Evolutionary conservation across 768 basidiomycete genomes (phyloP).

Genomic region (Pulveroboletus sp.): DNA sequence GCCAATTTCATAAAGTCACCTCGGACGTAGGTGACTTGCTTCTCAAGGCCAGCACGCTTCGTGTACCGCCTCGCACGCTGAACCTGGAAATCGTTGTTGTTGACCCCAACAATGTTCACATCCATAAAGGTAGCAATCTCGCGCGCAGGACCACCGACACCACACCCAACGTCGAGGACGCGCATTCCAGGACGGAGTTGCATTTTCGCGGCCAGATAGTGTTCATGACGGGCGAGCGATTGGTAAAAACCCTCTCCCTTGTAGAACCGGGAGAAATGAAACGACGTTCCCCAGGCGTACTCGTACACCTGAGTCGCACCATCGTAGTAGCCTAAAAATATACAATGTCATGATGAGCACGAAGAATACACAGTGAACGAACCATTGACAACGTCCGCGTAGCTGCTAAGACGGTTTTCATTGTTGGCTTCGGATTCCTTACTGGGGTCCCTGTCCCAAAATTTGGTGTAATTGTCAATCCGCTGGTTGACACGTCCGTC

Average conservation of each 20-base stretch:
- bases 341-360: background rate
- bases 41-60: conserved; percentile 65
- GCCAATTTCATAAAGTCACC: conserved; percentile 96
- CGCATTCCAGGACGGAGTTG: conserved; percentile 84
- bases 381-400: conserved; percentile 95
- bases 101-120: conserved; percentile 78
- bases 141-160: conserved; percentile 95
- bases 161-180: conserved; percentile 97
- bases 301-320: conserved; percentile 95
- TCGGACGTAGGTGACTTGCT: conserved; percentile 79
- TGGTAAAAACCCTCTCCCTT: conserved; percentile 78
- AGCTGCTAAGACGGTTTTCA: conserved; percentile 72
- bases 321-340: conserved; percentile 82
- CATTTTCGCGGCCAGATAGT: conserved; percentile 92
- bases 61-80: conserved; percentile 85
- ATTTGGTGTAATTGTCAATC: conserved; percentile 82
- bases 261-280: conserved; percentile 98
- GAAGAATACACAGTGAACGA: conserved; percentile 14
- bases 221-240: conserved; percentile 87
- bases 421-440: conserved; percentile 67
- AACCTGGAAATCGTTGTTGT: conserved; percentile 97
- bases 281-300: conserved; percentile 87
- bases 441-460: conserved; percentile 83
- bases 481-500: conserved; percentile 67
- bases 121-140: conserved; percentile 93